Evolutionary conservation across 179 eudicot genomes (phyloP), one percentile per base, ranked within the genome.

Genomic region (Drosera spatulata): DNA sequence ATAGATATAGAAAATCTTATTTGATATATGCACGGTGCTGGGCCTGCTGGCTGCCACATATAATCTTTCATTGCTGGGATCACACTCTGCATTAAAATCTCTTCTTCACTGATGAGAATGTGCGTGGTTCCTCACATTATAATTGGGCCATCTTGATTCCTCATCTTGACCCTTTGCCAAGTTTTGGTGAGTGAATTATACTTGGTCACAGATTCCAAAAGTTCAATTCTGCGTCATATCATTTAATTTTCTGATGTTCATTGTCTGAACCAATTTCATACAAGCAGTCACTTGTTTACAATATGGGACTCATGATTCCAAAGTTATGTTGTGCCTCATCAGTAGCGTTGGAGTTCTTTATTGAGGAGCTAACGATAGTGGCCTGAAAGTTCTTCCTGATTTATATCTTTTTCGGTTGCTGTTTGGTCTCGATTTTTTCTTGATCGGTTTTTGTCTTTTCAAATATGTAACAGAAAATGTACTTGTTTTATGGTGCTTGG

Each of bases 51-150:
- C 33, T 22, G 33, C 33, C 33, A 13, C 52, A 10, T 49, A 5
- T 6, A 4, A 4, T 10, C 14, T 49, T 10, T n/a, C 4, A 49
- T 49, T 49, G 52, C 52, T 49, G 52, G 52, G 52, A 49, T 49
- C 52, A 49, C 77, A 69, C 69, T 53, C 62, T 58, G 39, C 50
- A 61, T 68, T 65, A 49, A 50, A 44, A 53, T 65, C 64, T 53
- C 43, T 43, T 59, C 22, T 22, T 56, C 63, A 53, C 69, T 64
- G 45, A 40, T 66, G 79, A 74, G 70, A 68, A 38, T 69, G 39
- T 10, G 59, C 68, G 74, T 63, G 50, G 59, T 71, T 78, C 71
- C 79, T 43, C 62, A 70, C 49, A 73, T 59, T 63, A 59, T 44
- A 59, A 68, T 15, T 39, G 42, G 61, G 73, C 82, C 82, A 60